These are phyloP conservation scores for Naganishia onofrii DNA, from an alignment of 768 basidiomycete genomes.

Conservation along the genomic window DNA sequence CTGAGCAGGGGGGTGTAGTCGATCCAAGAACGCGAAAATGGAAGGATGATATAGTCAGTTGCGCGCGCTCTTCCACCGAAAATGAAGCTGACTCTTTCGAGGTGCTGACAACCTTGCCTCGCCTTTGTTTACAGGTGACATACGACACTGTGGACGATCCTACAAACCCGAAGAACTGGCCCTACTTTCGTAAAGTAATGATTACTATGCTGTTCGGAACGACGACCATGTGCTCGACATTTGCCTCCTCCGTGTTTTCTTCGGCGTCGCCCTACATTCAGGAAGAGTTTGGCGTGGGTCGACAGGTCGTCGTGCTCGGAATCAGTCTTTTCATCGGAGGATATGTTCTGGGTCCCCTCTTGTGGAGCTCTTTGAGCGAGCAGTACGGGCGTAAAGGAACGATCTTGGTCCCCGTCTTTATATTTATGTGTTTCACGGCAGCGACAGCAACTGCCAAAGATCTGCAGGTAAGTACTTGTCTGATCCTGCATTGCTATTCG, in stretches of 20 bases:
- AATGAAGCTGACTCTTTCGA: background rate
- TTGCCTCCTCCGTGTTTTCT: constrained; percentile 41
- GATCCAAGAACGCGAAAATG: constrained; percentile 26
- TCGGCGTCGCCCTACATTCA: constrained; percentile 40
- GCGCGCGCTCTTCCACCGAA: background rate
- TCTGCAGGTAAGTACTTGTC: constrained; percentile 35
- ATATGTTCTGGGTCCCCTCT: constrained; percentile 39
- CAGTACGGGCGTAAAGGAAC: constrained; percentile 46
- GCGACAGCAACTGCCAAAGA: constrained; percentile 50
- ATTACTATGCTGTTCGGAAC: constrained; percentile 44
- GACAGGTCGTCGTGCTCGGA: constrained; percentile 48
- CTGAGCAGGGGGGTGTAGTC: background rate
- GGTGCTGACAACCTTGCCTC: background rate
- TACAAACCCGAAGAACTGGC: constrained; percentile 48
- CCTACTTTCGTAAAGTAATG: constrained; percentile 35
- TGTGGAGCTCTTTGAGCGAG: constrained; percentile 47
- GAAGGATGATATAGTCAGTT: constrained; percentile 36
- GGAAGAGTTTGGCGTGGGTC: constrained; percentile 40
- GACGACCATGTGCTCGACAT: constrained; percentile 50
- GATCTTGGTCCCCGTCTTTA: constrained; percentile 43
- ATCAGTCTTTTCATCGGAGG: constrained; percentile 39
- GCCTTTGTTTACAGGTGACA: constrained; percentile 27
- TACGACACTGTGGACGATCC: constrained; percentile 43
- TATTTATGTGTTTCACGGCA: constrained; percentile 51
- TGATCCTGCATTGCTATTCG: no score